These are phyloP conservation scores for Fusarium sp. DNA, from an alignment of 2,329 filamentous ascomycete species.

Conservation along the genomic window DNA sequence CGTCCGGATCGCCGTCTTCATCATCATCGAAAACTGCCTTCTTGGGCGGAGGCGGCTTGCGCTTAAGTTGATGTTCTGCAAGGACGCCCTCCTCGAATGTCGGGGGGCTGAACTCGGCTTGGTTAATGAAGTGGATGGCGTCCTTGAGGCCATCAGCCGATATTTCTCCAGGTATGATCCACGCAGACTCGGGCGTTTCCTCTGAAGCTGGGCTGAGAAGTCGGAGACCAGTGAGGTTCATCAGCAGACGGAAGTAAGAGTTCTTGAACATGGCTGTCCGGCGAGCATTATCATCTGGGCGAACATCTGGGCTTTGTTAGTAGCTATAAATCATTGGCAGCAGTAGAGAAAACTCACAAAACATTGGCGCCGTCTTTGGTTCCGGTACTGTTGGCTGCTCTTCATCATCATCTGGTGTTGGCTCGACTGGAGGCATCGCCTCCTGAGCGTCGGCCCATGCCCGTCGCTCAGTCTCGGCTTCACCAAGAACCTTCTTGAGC, in stretches of 20 bases:
- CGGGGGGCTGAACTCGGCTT: slow-evolving; percentile 81
- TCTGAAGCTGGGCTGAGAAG: slow-evolving; percentile 65
- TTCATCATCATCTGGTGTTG: slow-evolving; percentile 47
- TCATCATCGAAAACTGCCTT: slow-evolving; percentile 77
- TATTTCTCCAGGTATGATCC: slow-evolving; percentile 78
- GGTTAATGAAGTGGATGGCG: slow-evolving; percentile 76
- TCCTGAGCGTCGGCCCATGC: slow-evolving; percentile 80
- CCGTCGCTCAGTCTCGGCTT: slow-evolving; percentile 77
- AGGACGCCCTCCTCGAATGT: slow-evolving; percentile 79
- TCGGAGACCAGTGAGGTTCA: slow-evolving; percentile 79
- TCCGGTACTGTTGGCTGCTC: slow-evolving; percentile 40
- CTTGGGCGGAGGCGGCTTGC: slow-evolving; percentile 68
- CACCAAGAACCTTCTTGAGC: slow-evolving; percentile 77
- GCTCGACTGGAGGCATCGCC: slow-evolving; percentile 59
- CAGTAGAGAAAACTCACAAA: slow-evolving; percentile 46
- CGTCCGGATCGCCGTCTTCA: slow-evolving; percentile 64
- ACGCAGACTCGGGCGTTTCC: slow-evolving; percentile 79
- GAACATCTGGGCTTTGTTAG: slow-evolving; percentile 62
- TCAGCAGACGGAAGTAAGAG: slow-evolving; percentile 84
- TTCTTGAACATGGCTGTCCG: slow-evolving; percentile 88
- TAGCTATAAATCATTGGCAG: neutral
- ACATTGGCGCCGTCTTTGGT: slow-evolving; percentile 45
- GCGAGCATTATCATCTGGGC: slow-evolving; percentile 72
- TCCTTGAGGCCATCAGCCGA: slow-evolving; percentile 74
- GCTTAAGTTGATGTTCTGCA: slow-evolving; percentile 82